Base-by-base conservation (phyloP, 495 filamentous ascomycete genomes). In the Podospora pseudopauciseta region DNA sequence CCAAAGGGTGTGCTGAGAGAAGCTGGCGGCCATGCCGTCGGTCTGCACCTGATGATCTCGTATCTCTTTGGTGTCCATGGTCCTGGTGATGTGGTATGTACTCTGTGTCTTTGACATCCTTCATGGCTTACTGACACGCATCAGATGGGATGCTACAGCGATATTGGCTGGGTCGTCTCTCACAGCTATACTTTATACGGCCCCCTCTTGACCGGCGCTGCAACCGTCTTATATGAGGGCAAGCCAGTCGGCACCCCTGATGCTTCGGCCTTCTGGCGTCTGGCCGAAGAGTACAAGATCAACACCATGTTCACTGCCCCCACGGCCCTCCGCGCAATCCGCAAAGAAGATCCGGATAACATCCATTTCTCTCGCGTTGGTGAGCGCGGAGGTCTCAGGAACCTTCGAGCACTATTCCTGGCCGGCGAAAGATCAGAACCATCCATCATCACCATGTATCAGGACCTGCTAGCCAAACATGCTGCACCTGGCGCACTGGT, bases 351-450 rank as follows among this genome's bases (percentile, higher is more conserved):
- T 73, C 90, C 91, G 0, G 84, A 91, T 26, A 91, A 92, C 72
- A 78, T 79, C 3, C 80, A 84, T 60, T 85, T 97, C 75, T 80
- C 83, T 62, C 72, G 81, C 28, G 80, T 88, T 18, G 92, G 90
- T 3, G 69, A 84, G 15, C 81, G 86, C 44, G 87, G 89, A 18
- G 92, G 92, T 0, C 75, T 97, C 13, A 86, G 82, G 67, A 86
- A 83, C 26, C 80, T 96, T 6, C 82, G 84, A 34, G 92, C 88
- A 0, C 80, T 97, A 0, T 97, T 96, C 79, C 84, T 97, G 0
- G 94, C 94, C 0, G 94, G 94, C 16, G 94, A 97, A 73, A 83
- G 93, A 18, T 95, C 91, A 66, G 94, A 97, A 73, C 93, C 94
- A 5, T 89, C 88, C 64, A 93, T 97, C 73, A 85, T 97, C 3